These are phyloP conservation scores for Cryptococcus sp. DNA, from an alignment of 1,284 basidiomycete genomes.

Conservation along the genomic window DNA sequence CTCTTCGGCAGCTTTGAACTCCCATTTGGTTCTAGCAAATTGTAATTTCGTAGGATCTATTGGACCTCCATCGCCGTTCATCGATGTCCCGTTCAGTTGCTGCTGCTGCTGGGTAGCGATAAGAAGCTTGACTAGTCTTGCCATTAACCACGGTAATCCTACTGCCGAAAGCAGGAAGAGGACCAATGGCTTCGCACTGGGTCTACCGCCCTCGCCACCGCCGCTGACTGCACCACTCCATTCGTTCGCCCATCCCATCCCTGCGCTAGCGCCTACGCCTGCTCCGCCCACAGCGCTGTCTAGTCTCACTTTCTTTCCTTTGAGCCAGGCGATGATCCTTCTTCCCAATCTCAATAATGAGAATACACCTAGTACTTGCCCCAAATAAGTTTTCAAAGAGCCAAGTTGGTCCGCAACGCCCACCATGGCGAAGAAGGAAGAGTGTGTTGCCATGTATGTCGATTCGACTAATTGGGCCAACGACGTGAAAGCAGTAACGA, in stretches of 20 bases:
- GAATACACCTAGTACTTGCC: constrained; percentile 89
- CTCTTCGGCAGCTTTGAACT: constrained; percentile 72
- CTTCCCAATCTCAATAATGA: constrained; percentile 74
- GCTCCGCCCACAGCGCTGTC: no score
- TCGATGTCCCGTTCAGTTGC: constrained; percentile 23
- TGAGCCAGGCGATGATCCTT: constrained; percentile 51
- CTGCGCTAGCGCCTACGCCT: constrained; percentile 35
- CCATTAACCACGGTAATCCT: constrained; percentile 93
- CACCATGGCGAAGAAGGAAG: constrained; percentile 98
- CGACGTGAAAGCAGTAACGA: constrained; percentile 94
- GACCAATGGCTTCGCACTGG: constrained; percentile 85
- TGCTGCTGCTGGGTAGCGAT: constrained; percentile 61
- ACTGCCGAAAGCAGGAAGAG: constrained; percentile 95
- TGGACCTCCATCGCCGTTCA: constrained; percentile 33
- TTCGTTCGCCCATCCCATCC: constrained; percentile 52
- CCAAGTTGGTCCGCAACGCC: constrained; percentile 95
- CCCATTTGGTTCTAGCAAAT: constrained; percentile 84
- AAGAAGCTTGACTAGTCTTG: constrained; percentile 79
- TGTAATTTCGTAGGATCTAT: constrained; percentile 64
- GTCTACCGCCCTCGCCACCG: constrained; percentile 50
- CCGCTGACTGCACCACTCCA: constrained; percentile 31
- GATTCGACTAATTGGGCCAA: constrained; percentile 97
- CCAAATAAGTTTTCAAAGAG: constrained; percentile 85
- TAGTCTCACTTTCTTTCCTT: constrained; percentile 58
- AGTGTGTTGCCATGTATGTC: constrained; percentile 99